Evolutionary conservation across 306 rosid species (phyloP), one percentile per base, ranked within the genome.

Genomic region (Cajanus cajan): DNA sequence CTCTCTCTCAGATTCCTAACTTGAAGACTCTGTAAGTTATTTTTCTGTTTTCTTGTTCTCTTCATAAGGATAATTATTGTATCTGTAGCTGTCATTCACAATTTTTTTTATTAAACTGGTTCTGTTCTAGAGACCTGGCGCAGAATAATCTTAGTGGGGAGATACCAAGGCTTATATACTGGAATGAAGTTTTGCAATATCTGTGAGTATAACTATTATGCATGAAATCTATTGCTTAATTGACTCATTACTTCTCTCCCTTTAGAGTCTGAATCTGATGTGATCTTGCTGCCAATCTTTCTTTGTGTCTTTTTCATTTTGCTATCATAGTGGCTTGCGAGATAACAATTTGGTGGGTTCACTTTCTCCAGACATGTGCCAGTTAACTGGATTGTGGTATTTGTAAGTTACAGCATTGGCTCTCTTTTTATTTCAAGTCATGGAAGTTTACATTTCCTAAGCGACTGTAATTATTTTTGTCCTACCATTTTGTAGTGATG

Each of bases 151-250:
- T 92, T 47, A 89, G 83, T 16, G 97, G 97, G 58, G 97, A 92
- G 66, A 92, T 92, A 81, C 97, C 97, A 18, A 87, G 96, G 80
- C 97, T 92, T 48, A 82, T 92, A 66, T 90, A 92, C 82, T 92
- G 97, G 97, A 92, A 90, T 81, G 97, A 92, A 84, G 96, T 92
- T 77, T 73, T 92, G 71, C 97, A 92, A 59, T 92, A 92, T 80
- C 86, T 92, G 97, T 92, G 80, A 90, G 97, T 85, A 52, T 58
- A 59, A 70, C 28, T 18, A 31, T 21, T 28, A 19, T 9, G 11
- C 45, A 25, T 68, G 11, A 58, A 39, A 36, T 10, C 11, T 21
- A 16, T 58, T 6, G 5, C 28, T 67, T 74, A 16, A 31, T 34
- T 54, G 2, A 13, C 51, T 34, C 36, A 5, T 57, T 3, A 8